Evolutionary conservation across 305 asterid species (phyloP).

Genomic region (Fraxinus greggii): DNA sequence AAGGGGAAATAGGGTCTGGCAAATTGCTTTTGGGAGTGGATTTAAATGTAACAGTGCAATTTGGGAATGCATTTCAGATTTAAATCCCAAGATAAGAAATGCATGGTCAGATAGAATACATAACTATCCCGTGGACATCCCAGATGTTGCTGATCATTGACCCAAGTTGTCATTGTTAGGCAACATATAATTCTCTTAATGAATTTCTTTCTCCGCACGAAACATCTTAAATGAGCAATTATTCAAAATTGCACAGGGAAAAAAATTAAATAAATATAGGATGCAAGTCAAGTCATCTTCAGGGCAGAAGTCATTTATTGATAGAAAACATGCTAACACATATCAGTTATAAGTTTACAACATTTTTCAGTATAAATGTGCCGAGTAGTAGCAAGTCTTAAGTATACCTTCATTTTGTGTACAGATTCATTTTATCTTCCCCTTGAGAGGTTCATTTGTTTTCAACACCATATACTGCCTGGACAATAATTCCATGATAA

Average conservation of each 20-base stretch:
- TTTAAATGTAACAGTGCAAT: slow-evolving; percentile 61
- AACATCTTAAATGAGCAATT: neutral
- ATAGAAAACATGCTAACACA: neutral
- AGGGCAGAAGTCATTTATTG: neutral
- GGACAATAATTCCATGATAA: slow-evolving; percentile 51
- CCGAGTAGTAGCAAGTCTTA: neutral
- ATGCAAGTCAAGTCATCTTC: neutral
- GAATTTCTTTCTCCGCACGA: neutral
- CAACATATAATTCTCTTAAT: neutral
- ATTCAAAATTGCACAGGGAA: neutral
- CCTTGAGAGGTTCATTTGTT: slow-evolving; percentile 40
- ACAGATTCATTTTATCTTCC: slow-evolving; percentile 26
- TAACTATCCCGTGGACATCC: slow-evolving; percentile 47
- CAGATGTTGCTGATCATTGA: slow-evolving; percentile 44
- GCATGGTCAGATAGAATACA: slow-evolving; percentile 55
- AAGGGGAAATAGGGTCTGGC: slow-evolving; percentile 51
- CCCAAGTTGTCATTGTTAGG: neutral
- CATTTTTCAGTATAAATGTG: neutral
- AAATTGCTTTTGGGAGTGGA: slow-evolving; percentile 55
- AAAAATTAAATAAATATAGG: neutral
- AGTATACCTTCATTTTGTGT: slow-evolving; percentile 23
- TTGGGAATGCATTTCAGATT: slow-evolving; percentile 47
- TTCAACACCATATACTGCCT: slow-evolving; percentile 52
- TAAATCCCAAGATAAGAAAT: slow-evolving; percentile 29
- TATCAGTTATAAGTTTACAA: neutral